A percentile compares a stretch with the other conserved stretches of the same genome.
Conservation (phyloP, 192 early-diverging fungal species). For the Podila epigama region DNA sequence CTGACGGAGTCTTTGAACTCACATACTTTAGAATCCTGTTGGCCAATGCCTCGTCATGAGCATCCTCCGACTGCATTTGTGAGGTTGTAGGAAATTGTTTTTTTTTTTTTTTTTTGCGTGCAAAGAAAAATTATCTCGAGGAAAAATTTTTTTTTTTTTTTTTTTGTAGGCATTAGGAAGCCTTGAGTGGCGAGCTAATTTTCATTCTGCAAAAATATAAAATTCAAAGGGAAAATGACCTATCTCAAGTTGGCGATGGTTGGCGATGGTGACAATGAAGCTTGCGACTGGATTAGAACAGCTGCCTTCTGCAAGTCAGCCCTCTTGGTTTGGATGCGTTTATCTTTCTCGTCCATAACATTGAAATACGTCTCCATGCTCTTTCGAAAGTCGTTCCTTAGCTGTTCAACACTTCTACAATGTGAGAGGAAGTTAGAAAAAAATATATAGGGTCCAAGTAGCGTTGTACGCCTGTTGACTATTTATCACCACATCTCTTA, state of each 20-base stretch:
- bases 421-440: not conserved
- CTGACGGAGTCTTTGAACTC: slow-evolving; percentile 12
- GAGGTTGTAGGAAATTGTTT: not conserved
- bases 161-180: not conserved
- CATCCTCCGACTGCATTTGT: slow-evolving; percentile 25
- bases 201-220: not conserved
- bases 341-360: not conserved
- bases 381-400: not conserved
- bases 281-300: not conserved
- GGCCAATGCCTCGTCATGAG: slow-evolving; percentile 42
- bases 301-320: not conserved
- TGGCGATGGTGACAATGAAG: not conserved
- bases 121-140: not conserved
- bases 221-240: not conserved
- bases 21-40: slow-evolving; percentile 48
- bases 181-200: not conserved
- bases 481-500: not conserved
- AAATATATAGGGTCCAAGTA: not conserved
- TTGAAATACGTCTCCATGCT: not conserved
- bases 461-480: not conserved
- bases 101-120: not conserved
- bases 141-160: slow-evolving; percentile 1
- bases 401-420: not conserved
- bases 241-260: not conserved
- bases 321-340: not conserved